These are phyloP conservation scores for Geotrichum carabidarum DNA, from an alignment of 1,139 yeast genomes.

Conservation along the genomic window DNA sequence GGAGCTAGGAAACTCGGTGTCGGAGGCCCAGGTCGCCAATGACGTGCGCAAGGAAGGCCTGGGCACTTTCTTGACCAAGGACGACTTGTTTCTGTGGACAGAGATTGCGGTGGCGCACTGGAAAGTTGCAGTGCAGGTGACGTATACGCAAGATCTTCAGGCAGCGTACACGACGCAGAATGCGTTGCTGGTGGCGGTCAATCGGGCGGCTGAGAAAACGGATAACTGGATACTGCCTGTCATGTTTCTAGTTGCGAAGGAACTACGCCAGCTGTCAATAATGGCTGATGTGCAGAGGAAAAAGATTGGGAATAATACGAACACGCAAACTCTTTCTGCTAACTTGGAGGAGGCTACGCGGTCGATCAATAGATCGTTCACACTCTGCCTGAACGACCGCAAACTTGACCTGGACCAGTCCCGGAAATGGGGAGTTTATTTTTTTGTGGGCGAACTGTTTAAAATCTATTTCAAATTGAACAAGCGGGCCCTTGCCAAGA, in stretches of 20 bases:
- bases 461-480: conserved; percentile 62
- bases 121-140: conserved; percentile 30
- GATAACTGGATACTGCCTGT: conserved; percentile 65
- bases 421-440: conserved; percentile 57
- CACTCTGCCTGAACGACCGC: conserved; percentile 74
- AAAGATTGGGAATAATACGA: conserved; percentile 41
- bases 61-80: not conserved
- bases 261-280: conserved; percentile 45
- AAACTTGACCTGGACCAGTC: conserved; percentile 41
- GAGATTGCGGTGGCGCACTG: conserved; percentile 30
- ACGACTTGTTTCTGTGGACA: conserved; percentile 25
- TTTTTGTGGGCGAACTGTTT: conserved; percentile 68
- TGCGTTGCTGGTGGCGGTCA: conserved; percentile 30
- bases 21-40: conserved; percentile 25
- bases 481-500: conserved; percentile 64
- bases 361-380: conserved; percentile 66
- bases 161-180: conserved; percentile 33
- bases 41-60: conserved; percentile 20
- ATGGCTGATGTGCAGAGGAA: conserved; percentile 26
- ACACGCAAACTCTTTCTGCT: conserved; percentile 63
- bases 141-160: conserved; percentile 25
- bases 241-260: conserved; percentile 51
- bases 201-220: conserved; percentile 58
- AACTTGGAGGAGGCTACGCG: conserved; percentile 53
- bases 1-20: conserved; percentile 25